Base-by-base conservation (phyloP, 768 basidiomycete genomes). In the Glaciozyma martinii region DNA sequence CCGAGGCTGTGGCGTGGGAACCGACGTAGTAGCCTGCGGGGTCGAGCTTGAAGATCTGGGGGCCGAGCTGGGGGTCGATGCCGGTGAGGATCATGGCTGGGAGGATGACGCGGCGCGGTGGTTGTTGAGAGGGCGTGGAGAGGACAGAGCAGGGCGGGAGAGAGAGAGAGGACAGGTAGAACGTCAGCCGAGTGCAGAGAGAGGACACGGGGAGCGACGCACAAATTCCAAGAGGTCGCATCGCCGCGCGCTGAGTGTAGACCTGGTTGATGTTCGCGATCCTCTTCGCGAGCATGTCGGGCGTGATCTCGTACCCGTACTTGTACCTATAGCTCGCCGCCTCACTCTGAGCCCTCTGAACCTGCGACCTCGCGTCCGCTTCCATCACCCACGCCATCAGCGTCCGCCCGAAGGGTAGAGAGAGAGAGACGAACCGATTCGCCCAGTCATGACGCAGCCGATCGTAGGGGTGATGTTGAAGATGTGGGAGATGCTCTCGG, bases 1-100 rank as follows among this genome's bases (percentile, higher is more conserved):
- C 95, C 3, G 93, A 87, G 0, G 94, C 85, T 3, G 94, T 94
- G 13, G 95, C 95, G 72, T 97, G 93, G 80, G 93, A 98, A 0
- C 95, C 95, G 53, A 95, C 90, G 76, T 93, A 99, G 79, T 95
- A 98, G 7, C 95, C 95, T 3, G 95, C 95, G 16, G 95, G 95
- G 75, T 99, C 95, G 59, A 98, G 86, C 78, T 95, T 97, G 82
- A 97, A 98, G 73, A 87, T 83, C 76, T 97, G 94, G n/a, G 95
- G 94, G 7, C 94, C 94, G 60, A 82, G 81, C 75, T 93, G 89
- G 13, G 86, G 81, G 77, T 98, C 95, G 65, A 86, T 81, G 5
- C 95, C 95, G 74, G 98, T 92, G 73, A 98, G 78, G 67, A 97
- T 87, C 91, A 94, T 97, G 6, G 91, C 94, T 98, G 66, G 5